phyloP scores from a whole-genome alignment of 1,284 basidiomycete species.

The Ceratobasidium sp. region DNA sequence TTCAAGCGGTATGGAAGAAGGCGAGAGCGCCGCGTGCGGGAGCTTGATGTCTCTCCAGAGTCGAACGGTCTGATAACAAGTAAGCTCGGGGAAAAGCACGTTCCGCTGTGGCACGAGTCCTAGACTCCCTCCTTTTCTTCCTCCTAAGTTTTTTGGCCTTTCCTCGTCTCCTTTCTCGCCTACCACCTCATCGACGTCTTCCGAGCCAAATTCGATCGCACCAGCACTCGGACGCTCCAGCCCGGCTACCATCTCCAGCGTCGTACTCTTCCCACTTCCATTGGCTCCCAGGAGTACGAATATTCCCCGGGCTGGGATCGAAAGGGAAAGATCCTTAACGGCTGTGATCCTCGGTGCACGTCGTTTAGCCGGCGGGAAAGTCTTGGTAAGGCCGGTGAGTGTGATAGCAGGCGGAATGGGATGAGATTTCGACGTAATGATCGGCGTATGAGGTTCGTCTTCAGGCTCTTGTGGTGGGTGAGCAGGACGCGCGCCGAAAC shows the following conservation, averaged over 20 bases:
- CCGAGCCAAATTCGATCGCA: conserved; percentile 69
- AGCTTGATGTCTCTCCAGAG: conserved; percentile 82
- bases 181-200: neutral
- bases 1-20: neutral
- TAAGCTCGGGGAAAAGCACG: conserved; percentile 81
- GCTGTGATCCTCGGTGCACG: conserved; percentile 64
- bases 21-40: conserved; percentile 39
- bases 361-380: conserved; percentile 58
- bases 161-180: conserved; percentile 48
- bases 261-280: conserved; percentile 85
- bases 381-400: conserved; percentile 70
- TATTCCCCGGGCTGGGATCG: conserved; percentile 76
- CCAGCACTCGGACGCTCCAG: conserved; percentile 72
- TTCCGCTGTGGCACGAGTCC: conserved; percentile 88
- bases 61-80: conserved; percentile 77
- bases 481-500: conserved; percentile 54
- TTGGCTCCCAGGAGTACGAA: conserved; percentile 75
- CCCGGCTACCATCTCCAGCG: conserved; percentile 74
- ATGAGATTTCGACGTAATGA: conserved; percentile 35
- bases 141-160: neutral
- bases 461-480: conserved; percentile 48
- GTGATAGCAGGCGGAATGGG: conserved; percentile 62
- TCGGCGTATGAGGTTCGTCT: conserved; percentile 56
- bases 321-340: conserved; percentile 68
- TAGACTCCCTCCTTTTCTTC: conserved; percentile 64